These are phyloP conservation scores for Tilletiopsis washingtonensis DNA, from an alignment of 1,284 basidiomycete species.

Conservation along the genomic window DNA sequence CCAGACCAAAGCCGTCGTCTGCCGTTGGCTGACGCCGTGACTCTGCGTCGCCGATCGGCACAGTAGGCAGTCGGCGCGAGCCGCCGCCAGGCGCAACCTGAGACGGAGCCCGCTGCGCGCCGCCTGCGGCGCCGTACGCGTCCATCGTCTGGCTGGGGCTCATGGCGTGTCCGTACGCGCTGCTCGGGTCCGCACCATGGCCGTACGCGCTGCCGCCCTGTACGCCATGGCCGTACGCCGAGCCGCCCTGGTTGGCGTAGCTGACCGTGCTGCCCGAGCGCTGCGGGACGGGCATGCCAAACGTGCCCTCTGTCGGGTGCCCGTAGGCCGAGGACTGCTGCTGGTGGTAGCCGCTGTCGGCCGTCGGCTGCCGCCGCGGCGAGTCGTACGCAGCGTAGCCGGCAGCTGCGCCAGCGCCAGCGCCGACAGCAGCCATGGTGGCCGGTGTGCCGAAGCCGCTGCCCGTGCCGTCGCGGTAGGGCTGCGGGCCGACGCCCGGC, in stretches of 20 bases:
- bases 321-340: constrained; percentile 20
- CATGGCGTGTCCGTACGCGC: constrained; percentile 1
- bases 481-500: constrained; percentile 30
- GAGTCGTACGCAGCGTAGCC: constrained; percentile 16
- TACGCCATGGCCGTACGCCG: no score
- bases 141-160: constrained; percentile 6
- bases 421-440: constrained; percentile 9
- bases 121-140: neutral
- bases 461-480: constrained; percentile 22
- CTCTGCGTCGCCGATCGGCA: constrained; percentile 1
- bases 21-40: constrained; percentile 14
- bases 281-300: constrained; percentile 9
- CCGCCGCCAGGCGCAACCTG: constrained; percentile 10
- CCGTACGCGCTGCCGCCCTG: no score
- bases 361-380: constrained; percentile 1
- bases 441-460: neutral
- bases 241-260: neutral
- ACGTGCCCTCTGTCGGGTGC: constrained; percentile 21
- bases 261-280: neutral
- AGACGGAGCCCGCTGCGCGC: constrained; percentile 1
- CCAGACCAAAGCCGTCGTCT: constrained; percentile 31
- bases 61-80: constrained; percentile 6
- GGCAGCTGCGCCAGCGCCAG: constrained; percentile 12
- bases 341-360: constrained; percentile 4
- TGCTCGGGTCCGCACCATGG: neutral